Base-by-base conservation (phyloP, 192 early-diverging fungal species). In the Rhizophagus sp. region DNA sequence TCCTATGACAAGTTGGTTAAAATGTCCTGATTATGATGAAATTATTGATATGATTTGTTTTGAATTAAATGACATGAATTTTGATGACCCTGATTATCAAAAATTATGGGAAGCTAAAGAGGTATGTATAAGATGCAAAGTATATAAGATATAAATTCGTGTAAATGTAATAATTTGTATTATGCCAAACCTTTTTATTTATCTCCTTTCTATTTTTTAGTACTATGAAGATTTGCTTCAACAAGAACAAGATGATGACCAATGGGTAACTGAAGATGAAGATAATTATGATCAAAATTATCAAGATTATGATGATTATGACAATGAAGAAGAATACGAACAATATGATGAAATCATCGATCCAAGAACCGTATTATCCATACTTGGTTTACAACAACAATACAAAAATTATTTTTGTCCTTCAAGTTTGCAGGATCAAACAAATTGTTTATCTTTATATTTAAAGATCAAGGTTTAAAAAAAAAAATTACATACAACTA, bases 21-120 rank as follows among this genome's bases (percentile, higher is more conserved):
- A 50, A 27, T 72, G 70, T 72, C 70, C 70, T 13, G 70, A 72
- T 72, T 72, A 72, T 50, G 17, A n/a, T 72, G 70, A 72, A 49
- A n/a, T 72, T 1, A 24, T 72, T 27, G 70, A 72, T 25, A 72
- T n/a, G 24, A 72, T 72, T 27, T 49, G 25, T 17, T 72, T 72
- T 13, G 70, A 72, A 72, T 72, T 72, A 10, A 50, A 72, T 52
- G 44, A 72, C 52, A 72, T 72, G 70, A 27, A 72, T 49, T n/a
- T 11, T 50, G 25, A 72, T 27, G 70, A 72, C 25, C 44, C 39
- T 27, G 70, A 72, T 27, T 72, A 72, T 50, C 19, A 47, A 50
- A 72, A 72, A 47, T 50, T 72, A 27, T 22, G 6, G 47, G 41
- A 72, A 0, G 24, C 47, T 15, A 49, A 50, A 27, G 41, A 72